Evolutionary conservation across 345 rosid species (phyloP).

Genomic region (Eutrema heterophyllum): DNA sequence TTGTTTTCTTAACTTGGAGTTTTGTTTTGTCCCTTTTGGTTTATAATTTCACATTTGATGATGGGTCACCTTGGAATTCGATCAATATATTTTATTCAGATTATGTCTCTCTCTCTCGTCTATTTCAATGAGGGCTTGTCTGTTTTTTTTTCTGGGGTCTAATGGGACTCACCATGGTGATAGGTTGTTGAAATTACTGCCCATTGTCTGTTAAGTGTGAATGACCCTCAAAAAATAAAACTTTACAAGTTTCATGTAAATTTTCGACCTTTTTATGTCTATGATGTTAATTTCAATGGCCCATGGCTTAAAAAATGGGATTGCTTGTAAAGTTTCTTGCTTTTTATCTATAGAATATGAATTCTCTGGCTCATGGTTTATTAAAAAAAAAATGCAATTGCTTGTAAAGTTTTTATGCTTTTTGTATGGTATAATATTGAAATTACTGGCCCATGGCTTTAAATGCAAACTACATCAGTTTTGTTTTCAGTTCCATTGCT

Average conservation of each 20-base stretch:
- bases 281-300: not conserved
- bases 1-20: conserved; percentile 20
- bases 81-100: conserved; percentile 11
- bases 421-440: not conserved
- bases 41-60: not conserved
- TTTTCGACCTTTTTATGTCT: not conserved
- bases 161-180: conserved; percentile 9
- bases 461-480: not conserved
- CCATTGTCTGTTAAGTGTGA: not conserved
- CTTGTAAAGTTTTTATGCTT: not conserved
- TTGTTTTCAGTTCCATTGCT: not conserved
- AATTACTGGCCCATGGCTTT: not conserved
- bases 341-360: not conserved
- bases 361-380: conserved; percentile 2
- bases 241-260: not conserved
- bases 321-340: conserved; percentile 5
- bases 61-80: conserved; percentile 36
- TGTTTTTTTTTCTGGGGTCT: not conserved
- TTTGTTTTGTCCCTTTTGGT: conserved; percentile 26
- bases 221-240: not conserved
- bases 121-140: conserved; percentile 7
- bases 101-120: conserved; percentile 1
- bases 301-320: not conserved
- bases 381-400: not conserved
- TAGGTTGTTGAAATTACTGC: conserved; percentile 1